Evolutionary conservation across 2,329 filamentous ascomycete species (phyloP).

Genomic region (Stylonectria norvegica): DNA sequence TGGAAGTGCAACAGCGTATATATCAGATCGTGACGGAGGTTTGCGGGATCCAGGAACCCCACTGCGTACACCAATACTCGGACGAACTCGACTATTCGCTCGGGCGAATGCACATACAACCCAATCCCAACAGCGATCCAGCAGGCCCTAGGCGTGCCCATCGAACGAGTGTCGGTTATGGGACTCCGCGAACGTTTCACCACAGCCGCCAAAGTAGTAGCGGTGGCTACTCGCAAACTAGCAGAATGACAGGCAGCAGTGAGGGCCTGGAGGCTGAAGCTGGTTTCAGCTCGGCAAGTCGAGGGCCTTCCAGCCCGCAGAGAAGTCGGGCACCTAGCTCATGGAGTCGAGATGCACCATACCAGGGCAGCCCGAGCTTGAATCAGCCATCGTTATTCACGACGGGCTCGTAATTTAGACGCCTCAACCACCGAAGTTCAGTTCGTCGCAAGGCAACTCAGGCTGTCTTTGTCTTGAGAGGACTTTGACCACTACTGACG

Average conservation of each 20-base stretch:
- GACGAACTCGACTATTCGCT: constrained; percentile 30
- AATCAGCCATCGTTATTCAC: constrained; percentile 20
- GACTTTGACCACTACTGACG: no score
- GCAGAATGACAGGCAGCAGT: constrained; percentile 31
- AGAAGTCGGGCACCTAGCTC: constrained; percentile 16
- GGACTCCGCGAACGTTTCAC: constrained; percentile 25
- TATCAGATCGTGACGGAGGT: constrained; percentile 50
- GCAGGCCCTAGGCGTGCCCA: constrained; percentile 8
- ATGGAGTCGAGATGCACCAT: constrained; percentile 22
- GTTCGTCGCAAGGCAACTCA: no score
- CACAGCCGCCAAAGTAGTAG: constrained; percentile 34
- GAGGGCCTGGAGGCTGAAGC: constrained; percentile 25
- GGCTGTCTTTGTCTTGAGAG: no score
- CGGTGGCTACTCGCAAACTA: constrained; percentile 35
- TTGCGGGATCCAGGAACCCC: constrained; percentile 47
- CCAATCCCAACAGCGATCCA: constrained; percentile 8
- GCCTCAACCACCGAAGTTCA: neutral
- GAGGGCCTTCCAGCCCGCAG: constrained; percentile 21
- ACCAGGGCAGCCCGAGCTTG: constrained; percentile 12
- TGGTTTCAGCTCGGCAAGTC: constrained; percentile 16
- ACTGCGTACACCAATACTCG: constrained; percentile 51
- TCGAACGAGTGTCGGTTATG: constrained; percentile 29
- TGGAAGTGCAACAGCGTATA: constrained; percentile 50
- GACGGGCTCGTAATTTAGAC: constrained; percentile 16
- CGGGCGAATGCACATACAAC: constrained; percentile 20